A percentile compares a stretch with the other conserved stretches of the same genome.
Evolutionary conservation across 768 basidiomycete species (phyloP).

Genomic region (Suillus subaureus): DNA sequence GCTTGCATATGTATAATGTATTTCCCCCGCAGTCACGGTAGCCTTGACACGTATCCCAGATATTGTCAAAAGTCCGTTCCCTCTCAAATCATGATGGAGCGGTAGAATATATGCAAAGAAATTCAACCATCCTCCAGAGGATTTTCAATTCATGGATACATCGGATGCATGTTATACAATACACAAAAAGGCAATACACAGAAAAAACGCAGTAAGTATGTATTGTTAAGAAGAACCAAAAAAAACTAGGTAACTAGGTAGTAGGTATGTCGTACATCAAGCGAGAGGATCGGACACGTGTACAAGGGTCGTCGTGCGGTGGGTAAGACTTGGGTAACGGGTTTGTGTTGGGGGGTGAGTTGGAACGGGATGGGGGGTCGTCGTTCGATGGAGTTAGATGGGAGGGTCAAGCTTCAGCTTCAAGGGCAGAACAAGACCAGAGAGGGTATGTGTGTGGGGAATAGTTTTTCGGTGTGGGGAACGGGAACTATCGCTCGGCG

Average conservation of each 20-base stretch:
- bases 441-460: not conserved
- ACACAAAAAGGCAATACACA: too few species aligned
- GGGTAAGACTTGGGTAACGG: constrained; percentile 7
- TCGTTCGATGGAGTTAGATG: not conserved
- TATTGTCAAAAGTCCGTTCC: not conserved
- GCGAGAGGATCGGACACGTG: not conserved
- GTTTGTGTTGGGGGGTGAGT: not conserved
- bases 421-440: not conserved
- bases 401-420: not conserved
- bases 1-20: not conserved
- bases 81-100: not conserved
- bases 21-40: not conserved
- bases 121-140: not conserved
- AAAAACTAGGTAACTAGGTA: not conserved
- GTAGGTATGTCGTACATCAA: not conserved
- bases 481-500: not conserved
- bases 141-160: not conserved
- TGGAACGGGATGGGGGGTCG: not conserved
- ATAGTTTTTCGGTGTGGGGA: not conserved
- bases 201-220: not conserved
- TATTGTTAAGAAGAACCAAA: not conserved
- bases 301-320: not conserved
- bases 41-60: not conserved
- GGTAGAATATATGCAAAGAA: not conserved
- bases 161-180: not conserved